These are phyloP conservation scores for Cydonia oblonga DNA, from an alignment of 331 rosid genomes.

Conservation along the genomic window DNA sequence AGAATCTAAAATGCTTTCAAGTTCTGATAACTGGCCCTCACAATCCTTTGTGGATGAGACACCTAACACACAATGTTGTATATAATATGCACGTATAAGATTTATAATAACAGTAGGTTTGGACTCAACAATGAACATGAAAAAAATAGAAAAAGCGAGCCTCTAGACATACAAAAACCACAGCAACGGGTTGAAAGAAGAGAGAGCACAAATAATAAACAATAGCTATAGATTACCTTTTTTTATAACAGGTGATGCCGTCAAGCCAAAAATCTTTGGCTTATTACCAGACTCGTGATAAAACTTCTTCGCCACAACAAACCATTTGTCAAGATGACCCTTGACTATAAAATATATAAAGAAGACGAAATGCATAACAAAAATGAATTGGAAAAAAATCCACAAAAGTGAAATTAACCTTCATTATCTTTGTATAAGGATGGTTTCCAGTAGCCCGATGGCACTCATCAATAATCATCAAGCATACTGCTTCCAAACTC, in stretches of 20 bases:
- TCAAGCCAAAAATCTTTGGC: conserved; percentile 90
- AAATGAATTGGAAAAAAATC: not conserved
- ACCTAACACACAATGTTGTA: conserved; percentile 33
- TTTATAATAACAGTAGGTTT: not conserved
- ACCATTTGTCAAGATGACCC: not conserved
- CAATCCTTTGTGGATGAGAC: conserved; percentile 57
- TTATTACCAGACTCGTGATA: conserved; percentile 59
- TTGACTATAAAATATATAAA: not conserved
- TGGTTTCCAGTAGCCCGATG: conserved; percentile 77
- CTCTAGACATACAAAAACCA: not conserved
- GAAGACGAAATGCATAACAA: not conserved
- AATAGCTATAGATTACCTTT: conserved; percentile 40
- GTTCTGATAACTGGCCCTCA: conserved; percentile 63
- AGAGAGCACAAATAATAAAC: not conserved
- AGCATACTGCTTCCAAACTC: conserved; percentile 48
- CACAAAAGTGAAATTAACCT: conserved; percentile 35
- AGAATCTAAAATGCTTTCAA: conserved; percentile 67
- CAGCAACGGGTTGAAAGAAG: not conserved
- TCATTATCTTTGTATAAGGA: conserved; percentile 78
- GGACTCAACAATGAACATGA: not conserved
- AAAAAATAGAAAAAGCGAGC: not conserved
- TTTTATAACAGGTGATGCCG: conserved; percentile 73
- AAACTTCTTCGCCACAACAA: conserved; percentile 57
- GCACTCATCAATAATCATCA: conserved; percentile 79
- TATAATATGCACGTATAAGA: conserved; percentile 1